These are phyloP conservation scores for Saccharomycodes ludwigii DNA, from an alignment of 805 yeast species.

Conservation along the genomic window DNA sequence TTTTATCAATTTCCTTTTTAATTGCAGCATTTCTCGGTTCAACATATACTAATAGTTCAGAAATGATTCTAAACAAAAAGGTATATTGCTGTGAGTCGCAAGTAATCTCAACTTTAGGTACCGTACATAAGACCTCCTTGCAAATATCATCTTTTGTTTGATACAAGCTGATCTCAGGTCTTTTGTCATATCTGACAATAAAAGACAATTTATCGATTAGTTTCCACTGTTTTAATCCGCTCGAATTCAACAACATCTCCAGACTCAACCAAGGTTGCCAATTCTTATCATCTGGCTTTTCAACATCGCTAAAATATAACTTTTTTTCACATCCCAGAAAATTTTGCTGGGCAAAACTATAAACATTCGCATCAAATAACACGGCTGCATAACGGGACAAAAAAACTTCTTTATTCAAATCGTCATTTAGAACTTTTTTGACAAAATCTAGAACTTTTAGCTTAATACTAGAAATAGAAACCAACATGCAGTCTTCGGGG, in stretches of 20 bases:
- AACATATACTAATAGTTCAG: slow-evolving; percentile 54
- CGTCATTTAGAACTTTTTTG: slow-evolving; percentile 30
- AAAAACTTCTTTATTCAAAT: slow-evolving; percentile 32
- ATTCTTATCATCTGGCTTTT: too few relatives aligned
- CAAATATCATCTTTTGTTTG: too few relatives aligned
- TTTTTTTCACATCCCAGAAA: too few relatives aligned
- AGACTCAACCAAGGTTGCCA: slow-evolving; percentile 92
- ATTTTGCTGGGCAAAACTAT: too few relatives aligned
- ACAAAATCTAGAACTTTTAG: slow-evolving; percentile 55
- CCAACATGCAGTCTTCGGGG: slow-evolving; percentile 46
- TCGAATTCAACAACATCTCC: too few relatives aligned
- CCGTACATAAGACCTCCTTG: too few relatives aligned
- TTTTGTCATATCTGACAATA: too few relatives aligned
- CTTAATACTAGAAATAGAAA: slow-evolving; percentile 66
- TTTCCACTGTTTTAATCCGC: too few relatives aligned
- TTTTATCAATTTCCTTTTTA: slow-evolving; percentile 48
- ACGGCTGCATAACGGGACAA: slow-evolving; percentile 61
- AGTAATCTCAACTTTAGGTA: slow-evolving; percentile 55
- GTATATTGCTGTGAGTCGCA: slow-evolving; percentile 67
- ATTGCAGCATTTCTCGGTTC: slow-evolving; percentile 57
- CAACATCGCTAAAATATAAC: too few relatives aligned
- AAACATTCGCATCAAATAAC: slow-evolving; percentile 60
- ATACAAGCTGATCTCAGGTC: too few relatives aligned
- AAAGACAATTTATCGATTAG: too few relatives aligned
- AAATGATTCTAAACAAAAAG: slow-evolving; percentile 48